Conservation (phyloP, 2,329 filamentous ascomycete species). For the Neonectria magnoliae region DNA sequence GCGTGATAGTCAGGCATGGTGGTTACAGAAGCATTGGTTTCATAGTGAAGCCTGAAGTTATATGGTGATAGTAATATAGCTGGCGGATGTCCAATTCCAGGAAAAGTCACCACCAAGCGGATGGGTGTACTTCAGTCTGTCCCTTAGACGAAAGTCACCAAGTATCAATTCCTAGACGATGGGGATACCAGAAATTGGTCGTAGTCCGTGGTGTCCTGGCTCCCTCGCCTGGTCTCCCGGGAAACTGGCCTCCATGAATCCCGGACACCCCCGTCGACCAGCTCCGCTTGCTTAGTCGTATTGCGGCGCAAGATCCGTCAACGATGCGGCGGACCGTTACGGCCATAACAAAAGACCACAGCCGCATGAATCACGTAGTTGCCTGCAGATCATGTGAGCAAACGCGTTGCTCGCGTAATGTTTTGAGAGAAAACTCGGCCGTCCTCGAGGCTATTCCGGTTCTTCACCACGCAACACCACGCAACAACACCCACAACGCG, state of each 20-base stretch:
- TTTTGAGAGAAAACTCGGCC: constrained; percentile 4
- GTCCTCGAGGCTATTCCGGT: constrained; percentile 10
- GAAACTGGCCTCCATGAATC: background rate
- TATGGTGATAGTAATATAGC: background rate
- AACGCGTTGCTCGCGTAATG: background rate
- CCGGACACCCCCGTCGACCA: background rate
- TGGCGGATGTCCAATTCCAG: background rate
- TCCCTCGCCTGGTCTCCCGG: background rate
- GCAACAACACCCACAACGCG: constrained; percentile 5
- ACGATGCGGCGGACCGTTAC: constrained; percentile 14
- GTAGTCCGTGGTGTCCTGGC: no score
- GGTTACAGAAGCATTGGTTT: background rate
- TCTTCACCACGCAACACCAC: background rate
- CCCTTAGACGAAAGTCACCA: background rate
- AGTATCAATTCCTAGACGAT: background rate
- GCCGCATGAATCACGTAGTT: background rate
- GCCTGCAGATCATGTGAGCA: constrained; percentile 12
- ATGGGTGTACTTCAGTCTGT: background rate
- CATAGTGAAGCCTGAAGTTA: background rate
- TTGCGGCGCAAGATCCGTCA: constrained; percentile 6
- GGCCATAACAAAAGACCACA: constrained; percentile 13
- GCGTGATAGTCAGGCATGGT: background rate
- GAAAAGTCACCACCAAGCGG: background rate
- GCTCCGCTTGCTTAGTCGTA: background rate
- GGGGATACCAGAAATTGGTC: no score